Evolutionary conservation across 1,284 basidiomycete genomes (phyloP), one percentile per base, ranked within the genome.

Genomic region (Fomitopsis palustris): DNA sequence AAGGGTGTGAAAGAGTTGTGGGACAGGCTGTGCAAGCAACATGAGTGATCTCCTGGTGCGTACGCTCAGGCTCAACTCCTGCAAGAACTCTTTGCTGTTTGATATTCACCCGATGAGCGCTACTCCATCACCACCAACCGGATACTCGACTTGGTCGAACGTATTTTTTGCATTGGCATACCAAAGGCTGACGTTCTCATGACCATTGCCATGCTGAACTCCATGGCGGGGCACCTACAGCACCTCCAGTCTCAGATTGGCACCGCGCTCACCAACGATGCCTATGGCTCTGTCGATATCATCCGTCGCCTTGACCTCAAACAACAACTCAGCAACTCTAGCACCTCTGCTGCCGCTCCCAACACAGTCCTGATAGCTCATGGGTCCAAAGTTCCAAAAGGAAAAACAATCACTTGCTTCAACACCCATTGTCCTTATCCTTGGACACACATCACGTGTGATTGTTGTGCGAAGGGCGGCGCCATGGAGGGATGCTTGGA

Each of bases 41-140:
- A 65, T 29, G 42, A 56, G 17, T 54, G 62, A 16, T 53, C 56
- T 6, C 45, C 23, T 27, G 62, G 61, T 16, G 43, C 64, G 6
- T 59, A 62, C 39, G 54, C 59, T 6, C 64, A 64, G 37, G 39
- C 62, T 17, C 31, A 58, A 8, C 54, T 59, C 16, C 47, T 65
- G 16, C 53, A 57, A 6, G 60, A 65, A 23, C 51, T 63, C 1
- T 56, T 65, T 16, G n/a, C 37, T 0, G 25, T 47, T 14, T 53
- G 49, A 1, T 62, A 56, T 31, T 49, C 53, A n/a, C 2, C 9
- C 8, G 1, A 8, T 31, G 31, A 47, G 37, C n/a, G 14, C 54
- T 29, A 58, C 56, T 14, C 57, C 37, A 3, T 23, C 53, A 29
- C 61, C 53, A 35, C 53, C 39, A 21, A 45, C 49, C 16, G 23